Conservation (phyloP, 2,329 filamentous ascomycete genomes). For the Alternaria ventricosa region DNA sequence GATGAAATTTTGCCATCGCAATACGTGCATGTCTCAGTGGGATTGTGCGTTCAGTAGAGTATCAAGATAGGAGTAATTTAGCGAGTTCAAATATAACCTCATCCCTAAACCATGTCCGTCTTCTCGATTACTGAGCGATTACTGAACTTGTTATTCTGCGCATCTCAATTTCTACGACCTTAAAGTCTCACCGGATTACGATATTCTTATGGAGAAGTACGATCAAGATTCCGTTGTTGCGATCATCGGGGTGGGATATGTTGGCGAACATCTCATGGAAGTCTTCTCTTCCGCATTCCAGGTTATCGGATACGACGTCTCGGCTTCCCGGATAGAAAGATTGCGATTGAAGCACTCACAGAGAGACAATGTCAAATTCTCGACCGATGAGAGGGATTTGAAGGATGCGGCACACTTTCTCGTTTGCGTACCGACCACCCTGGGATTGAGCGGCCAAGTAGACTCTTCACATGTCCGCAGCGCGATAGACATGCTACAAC, state of each 20-base stretch:
- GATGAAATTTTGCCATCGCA: neutral
- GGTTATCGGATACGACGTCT: constrained; percentile 50
- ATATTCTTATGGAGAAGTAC: neutral
- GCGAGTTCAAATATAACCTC: neutral
- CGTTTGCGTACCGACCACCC: constrained; percentile 61
- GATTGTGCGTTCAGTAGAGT: neutral
- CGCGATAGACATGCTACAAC: constrained; percentile 53
- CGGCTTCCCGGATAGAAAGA: constrained; percentile 3
- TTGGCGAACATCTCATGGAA: constrained; percentile 58
- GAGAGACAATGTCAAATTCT: neutral
- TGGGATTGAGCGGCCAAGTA: constrained; percentile 55
- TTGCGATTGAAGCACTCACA: neutral
- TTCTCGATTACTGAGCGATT: too few relatives aligned
- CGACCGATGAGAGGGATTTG: neutral
- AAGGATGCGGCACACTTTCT: constrained; percentile 58
- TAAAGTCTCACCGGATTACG: neutral
- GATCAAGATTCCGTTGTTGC: constrained; percentile 29
- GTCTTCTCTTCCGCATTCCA: constrained; percentile 52
- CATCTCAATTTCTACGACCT: neutral
- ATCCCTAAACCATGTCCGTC: neutral
- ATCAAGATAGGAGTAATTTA: neutral
- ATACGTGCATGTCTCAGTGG: neutral
- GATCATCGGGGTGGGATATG: constrained; percentile 62
- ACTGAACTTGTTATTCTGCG: neutral
- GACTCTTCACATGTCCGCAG: constrained; percentile 57